Conservation (phyloP, 1,284 basidiomycete species). For the Austroboletus novae-zelandiae region DNA sequence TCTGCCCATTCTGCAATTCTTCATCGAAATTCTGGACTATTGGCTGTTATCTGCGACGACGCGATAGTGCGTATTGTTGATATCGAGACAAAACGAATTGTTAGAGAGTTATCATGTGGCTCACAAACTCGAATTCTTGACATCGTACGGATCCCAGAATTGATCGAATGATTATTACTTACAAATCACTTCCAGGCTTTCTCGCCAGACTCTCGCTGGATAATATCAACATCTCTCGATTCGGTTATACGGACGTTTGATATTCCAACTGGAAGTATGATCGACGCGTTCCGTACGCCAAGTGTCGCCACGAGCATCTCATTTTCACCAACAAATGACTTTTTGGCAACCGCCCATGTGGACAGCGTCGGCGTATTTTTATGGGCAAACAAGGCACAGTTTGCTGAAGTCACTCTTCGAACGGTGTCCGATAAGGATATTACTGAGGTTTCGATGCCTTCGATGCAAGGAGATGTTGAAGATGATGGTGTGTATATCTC, state of each 20-base stretch:
- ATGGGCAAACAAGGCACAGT: conserved; percentile 97
- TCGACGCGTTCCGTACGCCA: conserved; percentile 91
- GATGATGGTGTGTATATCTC: conserved; percentile 54
- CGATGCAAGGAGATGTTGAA: conserved; percentile 80
- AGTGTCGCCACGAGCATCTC: conserved; percentile 88
- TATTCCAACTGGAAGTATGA: conserved; percentile 87
- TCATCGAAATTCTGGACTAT: conserved; percentile 84
- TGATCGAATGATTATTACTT: background rate
- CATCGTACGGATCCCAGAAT: conserved; percentile 50
- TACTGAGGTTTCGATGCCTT: conserved; percentile 71
- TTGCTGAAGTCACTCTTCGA: conserved; percentile 80
- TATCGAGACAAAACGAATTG: conserved; percentile 84
- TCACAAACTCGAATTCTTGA: conserved; percentile 83
- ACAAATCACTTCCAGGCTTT: conserved; percentile 60
- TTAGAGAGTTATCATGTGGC: conserved; percentile 78
- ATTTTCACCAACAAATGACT: conserved; percentile 95
- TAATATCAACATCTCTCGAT: conserved; percentile 87
- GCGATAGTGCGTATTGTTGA: conserved; percentile 83
- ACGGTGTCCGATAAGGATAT: conserved; percentile 78
- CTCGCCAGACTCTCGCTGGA: conserved; percentile 93
- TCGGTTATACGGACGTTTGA: conserved; percentile 95
- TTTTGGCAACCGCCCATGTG: conserved; percentile 92
- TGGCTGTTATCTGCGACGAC: conserved; percentile 86
- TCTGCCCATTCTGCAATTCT: conserved; percentile 71
- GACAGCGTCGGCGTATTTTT: conserved; percentile 93